Evolutionary conservation across 2,329 filamentous ascomycete genomes (phyloP).

Genomic region (Fusarium continuum): DNA sequence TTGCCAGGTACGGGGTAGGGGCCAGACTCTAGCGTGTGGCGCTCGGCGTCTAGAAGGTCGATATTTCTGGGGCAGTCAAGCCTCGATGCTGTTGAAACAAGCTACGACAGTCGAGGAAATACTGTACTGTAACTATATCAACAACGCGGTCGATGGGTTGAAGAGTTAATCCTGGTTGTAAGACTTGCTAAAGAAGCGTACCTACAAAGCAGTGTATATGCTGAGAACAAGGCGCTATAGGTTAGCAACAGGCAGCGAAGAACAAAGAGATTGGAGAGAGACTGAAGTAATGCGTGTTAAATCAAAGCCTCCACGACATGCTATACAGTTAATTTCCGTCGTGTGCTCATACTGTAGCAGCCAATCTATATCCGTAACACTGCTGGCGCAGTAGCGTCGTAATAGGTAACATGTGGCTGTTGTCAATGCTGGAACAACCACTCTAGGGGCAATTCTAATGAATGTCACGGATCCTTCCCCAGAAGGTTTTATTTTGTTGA

Average conservation of each 20-base stretch:
- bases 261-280: constrained; percentile 1
- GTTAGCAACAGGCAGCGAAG: not conserved
- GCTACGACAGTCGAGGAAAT: constrained; percentile 8
- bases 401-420: constrained; percentile 24
- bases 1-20: constrained; percentile 36
- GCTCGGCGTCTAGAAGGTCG: constrained; percentile 32
- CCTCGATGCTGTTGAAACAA: constrained; percentile 28
- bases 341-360: constrained; percentile 33
- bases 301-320: not conserved
- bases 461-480: constrained; percentile 5
- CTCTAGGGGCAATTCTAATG: constrained; percentile 3
- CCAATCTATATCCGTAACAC: constrained; percentile 26
- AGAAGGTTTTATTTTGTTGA: constrained; percentile 14
- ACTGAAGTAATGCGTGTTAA: constrained; percentile 11
- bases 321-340: not conserved
- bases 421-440: constrained; percentile 21
- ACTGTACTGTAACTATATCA: constrained; percentile 13
- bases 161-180: not conserved
- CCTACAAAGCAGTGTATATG: not conserved
- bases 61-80: constrained; percentile 35
- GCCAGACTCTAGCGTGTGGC: constrained; percentile 32
- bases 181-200: not conserved
- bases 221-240: not conserved
- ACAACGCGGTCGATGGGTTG: not conserved
- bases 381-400: constrained; percentile 19